Conservation (phyloP, 768 basidiomycete species). For the Gautieria morchelliformis region DNA sequence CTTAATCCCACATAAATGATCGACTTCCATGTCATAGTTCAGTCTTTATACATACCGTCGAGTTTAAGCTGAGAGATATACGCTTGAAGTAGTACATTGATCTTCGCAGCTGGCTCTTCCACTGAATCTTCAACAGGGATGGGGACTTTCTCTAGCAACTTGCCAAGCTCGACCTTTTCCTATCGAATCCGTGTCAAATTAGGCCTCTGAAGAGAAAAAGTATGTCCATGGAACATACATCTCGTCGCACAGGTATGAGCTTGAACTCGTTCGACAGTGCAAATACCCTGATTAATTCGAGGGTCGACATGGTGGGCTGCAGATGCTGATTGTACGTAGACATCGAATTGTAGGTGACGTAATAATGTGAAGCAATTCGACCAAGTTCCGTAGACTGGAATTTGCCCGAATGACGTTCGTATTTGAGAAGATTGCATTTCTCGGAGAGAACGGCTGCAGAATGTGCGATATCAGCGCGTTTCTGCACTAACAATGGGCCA, state of each 20-base stretch:
- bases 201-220: not conserved
- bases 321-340: slow-evolving; percentile 93
- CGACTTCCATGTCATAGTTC: not conserved
- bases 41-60: slow-evolving; percentile 41
- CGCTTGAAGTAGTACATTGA: slow-evolving; percentile 91
- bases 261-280: slow-evolving; percentile 95
- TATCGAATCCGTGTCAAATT: slow-evolving; percentile 14
- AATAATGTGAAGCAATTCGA: slow-evolving; percentile 90
- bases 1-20: slow-evolving; percentile 22
- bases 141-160: slow-evolving; percentile 87
- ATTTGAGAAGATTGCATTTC: slow-evolving; percentile 90
- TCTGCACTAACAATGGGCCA: slow-evolving; percentile 75
- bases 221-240: slow-evolving; percentile 22
- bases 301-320: slow-evolving; percentile 70
- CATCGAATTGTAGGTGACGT: slow-evolving; percentile 94
- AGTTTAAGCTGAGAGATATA: slow-evolving; percentile 93
- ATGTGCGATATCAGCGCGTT: slow-evolving; percentile 88
- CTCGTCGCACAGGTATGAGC: slow-evolving; percentile 76
- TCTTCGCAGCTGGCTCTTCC: slow-evolving; percentile 94
- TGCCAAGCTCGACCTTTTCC: slow-evolving; percentile 85
- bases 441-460: slow-evolving; percentile 89
- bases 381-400: slow-evolving; percentile 94
- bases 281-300: slow-evolving; percentile 94
- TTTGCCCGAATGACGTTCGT: slow-evolving; percentile 77
- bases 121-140: slow-evolving; percentile 96